Conservation (phyloP, 768 basidiomycete genomes). For the Krasilnikovozyma curviuscula region DNA sequence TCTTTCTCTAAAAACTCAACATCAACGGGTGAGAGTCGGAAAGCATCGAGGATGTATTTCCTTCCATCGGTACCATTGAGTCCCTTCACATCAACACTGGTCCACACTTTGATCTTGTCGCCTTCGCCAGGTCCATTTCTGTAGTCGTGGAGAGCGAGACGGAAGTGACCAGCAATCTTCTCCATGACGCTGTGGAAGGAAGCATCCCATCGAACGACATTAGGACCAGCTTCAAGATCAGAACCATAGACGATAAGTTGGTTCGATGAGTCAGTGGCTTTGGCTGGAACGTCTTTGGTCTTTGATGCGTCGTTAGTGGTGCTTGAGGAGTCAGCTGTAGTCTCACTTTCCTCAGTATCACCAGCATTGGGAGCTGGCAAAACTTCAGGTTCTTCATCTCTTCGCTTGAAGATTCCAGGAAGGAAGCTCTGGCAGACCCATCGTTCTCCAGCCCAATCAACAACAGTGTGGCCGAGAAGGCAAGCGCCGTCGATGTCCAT, state of each 20-base stretch:
- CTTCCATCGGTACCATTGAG: conserved; percentile 30
- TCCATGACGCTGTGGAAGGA: conserved; percentile 26
- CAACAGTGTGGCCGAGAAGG: conserved; percentile 28
- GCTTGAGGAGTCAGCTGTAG: too few species aligned
- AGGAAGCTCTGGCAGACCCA: conserved; percentile 32
- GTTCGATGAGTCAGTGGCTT: conserved; percentile 15
- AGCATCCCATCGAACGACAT: conserved; percentile 26
- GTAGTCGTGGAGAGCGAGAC: conserved; percentile 28
- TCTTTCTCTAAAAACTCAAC: conserved; percentile 31
- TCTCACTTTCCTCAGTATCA: background rate
- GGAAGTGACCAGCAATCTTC: conserved; percentile 26
- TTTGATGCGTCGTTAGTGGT: too few species aligned
- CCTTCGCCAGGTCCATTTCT: conserved; percentile 22
- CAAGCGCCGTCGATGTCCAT: conserved; percentile 27
- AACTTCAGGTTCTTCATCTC: conserved; percentile 18
- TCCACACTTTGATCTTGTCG: conserved; percentile 25
- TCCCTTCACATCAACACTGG: conserved; percentile 30
- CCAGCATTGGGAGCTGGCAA: too few species aligned
- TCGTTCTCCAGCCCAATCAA: conserved; percentile 30
- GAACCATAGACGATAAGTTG: conserved; percentile 31
- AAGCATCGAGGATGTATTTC: conserved; percentile 30
- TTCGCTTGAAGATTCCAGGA: conserved; percentile 29
- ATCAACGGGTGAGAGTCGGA: conserved; percentile 29
- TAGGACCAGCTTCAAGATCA: conserved; percentile 26
- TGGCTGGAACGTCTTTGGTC: conserved; percentile 10